Conservation (phyloP, 805 yeast species). For the Spathaspora passalidarum region DNA sequence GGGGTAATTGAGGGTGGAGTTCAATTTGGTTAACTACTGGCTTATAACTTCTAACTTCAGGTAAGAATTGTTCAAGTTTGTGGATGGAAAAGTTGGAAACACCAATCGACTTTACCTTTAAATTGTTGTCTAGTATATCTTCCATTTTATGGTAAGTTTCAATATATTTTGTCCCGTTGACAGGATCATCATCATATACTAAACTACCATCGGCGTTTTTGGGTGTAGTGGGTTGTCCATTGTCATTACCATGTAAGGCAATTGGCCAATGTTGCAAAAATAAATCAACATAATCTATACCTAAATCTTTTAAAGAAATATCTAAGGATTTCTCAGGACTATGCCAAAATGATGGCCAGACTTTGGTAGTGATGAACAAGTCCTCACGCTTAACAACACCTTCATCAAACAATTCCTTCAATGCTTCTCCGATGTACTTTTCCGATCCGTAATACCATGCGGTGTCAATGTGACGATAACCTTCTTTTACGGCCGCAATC, state of each 20-base stretch:
- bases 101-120: slow-evolving; percentile 64
- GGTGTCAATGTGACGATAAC: slow-evolving; percentile 55
- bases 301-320: slow-evolving; percentile 34
- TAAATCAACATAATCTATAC: slow-evolving; percentile 45
- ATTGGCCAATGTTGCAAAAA: slow-evolving; percentile 51
- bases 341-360: slow-evolving; percentile 43
- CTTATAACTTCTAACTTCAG: slow-evolving; percentile 46
- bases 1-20: slow-evolving; percentile 46
- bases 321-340: slow-evolving; percentile 41
- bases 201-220: slow-evolving; percentile 30
- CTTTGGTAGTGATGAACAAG: slow-evolving; percentile 34
- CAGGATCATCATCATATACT: slow-evolving; percentile 29
- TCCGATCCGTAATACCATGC: slow-evolving; percentile 50
- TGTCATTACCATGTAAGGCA: slow-evolving; percentile 35
- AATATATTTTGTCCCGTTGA: slow-evolving; percentile 25
- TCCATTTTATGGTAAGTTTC: slow-evolving; percentile 20
- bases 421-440: slow-evolving; percentile 39
- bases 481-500: slow-evolving; percentile 39
- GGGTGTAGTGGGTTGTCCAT: slow-evolving; percentile 38
- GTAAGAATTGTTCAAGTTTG: slow-evolving; percentile 59
- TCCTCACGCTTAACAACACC: slow-evolving; percentile 50
- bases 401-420: slow-evolving; percentile 45
- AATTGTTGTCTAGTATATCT: neutral
- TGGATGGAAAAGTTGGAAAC: slow-evolving; percentile 71
- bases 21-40: slow-evolving; percentile 80